phyloP scores from a whole-genome alignment of 1,139 yeast species.

The Nematodospora anomalae region DNA sequence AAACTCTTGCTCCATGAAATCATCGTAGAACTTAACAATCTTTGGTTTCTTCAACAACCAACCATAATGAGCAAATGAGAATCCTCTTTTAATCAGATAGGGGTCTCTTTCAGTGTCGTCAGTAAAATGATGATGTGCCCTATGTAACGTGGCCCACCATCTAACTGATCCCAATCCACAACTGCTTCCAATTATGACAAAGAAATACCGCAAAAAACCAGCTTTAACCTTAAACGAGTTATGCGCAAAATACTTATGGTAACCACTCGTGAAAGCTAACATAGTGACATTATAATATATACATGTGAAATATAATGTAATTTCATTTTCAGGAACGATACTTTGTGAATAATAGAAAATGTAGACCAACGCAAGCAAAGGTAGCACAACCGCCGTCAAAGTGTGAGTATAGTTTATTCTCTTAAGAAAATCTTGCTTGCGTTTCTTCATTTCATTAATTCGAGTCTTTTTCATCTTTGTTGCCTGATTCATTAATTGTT shows the following conservation, averaged over 20 bases:
- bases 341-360: slow-evolving; percentile 19
- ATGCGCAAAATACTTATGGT: slow-evolving; percentile 55
- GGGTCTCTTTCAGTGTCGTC: slow-evolving; percentile 72
- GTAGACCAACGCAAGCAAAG: slow-evolving; percentile 27
- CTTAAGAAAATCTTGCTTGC: slow-evolving; percentile 32
- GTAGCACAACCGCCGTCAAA: slow-evolving; percentile 35
- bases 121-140: slow-evolving; percentile 67
- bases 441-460: slow-evolving; percentile 29
- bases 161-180: slow-evolving; percentile 62
- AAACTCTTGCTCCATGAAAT: slow-evolving; percentile 42
- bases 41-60: slow-evolving; percentile 60
- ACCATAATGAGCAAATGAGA: slow-evolving; percentile 61
- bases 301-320: slow-evolving; percentile 33
- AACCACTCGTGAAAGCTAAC: slow-evolving; percentile 44
- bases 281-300: slow-evolving; percentile 40
- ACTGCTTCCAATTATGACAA: slow-evolving; percentile 57
- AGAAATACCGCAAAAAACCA: slow-evolving; percentile 36
- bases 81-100: slow-evolving; percentile 59
- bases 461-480: slow-evolving; percentile 15
- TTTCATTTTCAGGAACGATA: slow-evolving; percentile 24
- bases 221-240: slow-evolving; percentile 47
- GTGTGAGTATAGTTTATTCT: slow-evolving; percentile 36
- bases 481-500: slow-evolving; percentile 15
- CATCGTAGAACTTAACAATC: slow-evolving; percentile 31
- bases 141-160: slow-evolving; percentile 65